Evolutionary conservation across 805 yeast genomes (phyloP).

Genomic region (Kluyveromyces nonfermentans): DNA sequence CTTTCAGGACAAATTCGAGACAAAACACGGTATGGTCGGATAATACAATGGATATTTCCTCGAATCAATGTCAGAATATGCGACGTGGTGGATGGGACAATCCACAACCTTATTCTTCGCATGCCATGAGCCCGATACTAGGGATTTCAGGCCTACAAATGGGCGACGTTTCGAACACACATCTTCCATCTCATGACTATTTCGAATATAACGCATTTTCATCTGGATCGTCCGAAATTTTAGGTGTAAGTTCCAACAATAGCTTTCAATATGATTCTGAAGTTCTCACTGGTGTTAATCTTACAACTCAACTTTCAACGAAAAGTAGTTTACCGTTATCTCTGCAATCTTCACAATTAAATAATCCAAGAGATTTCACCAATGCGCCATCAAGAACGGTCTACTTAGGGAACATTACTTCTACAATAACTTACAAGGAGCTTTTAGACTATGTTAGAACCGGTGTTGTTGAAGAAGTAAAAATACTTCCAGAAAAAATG

Average conservation of each 20-base stretch:
- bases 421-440: slow-evolving; percentile 70
- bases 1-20: slow-evolving; percentile 3
- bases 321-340: slow-evolving; percentile 16
- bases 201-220: slow-evolving; percentile 1
- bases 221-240: slow-evolving; percentile 1
- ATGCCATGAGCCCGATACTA: not conserved
- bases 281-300: not conserved
- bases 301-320: slow-evolving; percentile 8
- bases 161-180: slow-evolving; percentile 1
- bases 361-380: slow-evolving; percentile 26
- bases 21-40: slow-evolving; percentile 3
- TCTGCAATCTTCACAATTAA: slow-evolving; percentile 11
- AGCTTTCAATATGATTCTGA: not conserved
- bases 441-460: slow-evolving; percentile 83
- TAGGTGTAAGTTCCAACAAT: not conserved
- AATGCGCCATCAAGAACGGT: slow-evolving; percentile 75
- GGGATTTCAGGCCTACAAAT: not conserved
- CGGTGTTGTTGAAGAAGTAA: slow-evolving; percentile 76
- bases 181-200: slow-evolving; percentile 1
- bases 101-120: not conserved
- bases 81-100: not conserved
- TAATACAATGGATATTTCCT: not conserved
- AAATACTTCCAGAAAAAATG: slow-evolving; percentile 70
- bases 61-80: not conserved
- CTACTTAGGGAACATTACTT: slow-evolving; percentile 80